Percentiles rank a stretch among this genome's conserved stretches.
Conservation (phyloP, 371 early-diverging fungal species). For the Coemansia sp. region DNA sequence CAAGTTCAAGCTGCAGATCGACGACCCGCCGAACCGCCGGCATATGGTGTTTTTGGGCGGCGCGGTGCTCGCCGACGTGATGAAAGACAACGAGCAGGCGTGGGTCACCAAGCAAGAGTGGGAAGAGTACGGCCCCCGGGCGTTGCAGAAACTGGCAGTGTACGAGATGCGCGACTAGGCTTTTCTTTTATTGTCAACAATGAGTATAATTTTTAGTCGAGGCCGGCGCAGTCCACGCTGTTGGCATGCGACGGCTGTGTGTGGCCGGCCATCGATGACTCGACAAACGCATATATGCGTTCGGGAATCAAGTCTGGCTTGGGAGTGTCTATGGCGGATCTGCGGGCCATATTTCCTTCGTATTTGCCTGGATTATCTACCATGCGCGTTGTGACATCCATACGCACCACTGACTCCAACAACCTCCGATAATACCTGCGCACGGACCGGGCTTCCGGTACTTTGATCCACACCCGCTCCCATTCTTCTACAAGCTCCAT, state of each 20-base stretch:
- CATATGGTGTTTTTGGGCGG: slow-evolving; percentile 99
- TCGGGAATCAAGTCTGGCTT: slow-evolving; percentile 16
- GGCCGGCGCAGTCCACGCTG: slow-evolving; percentile 19
- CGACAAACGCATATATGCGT: slow-evolving; percentile 11
- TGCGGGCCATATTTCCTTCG: slow-evolving; percentile 5
- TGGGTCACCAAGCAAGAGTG: slow-evolving; percentile 96
- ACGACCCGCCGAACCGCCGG: slow-evolving; percentile 96
- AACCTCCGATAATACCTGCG: slow-evolving; percentile 28
- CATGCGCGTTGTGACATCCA: slow-evolving; percentile 9
- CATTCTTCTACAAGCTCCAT: slow-evolving; percentile 3
- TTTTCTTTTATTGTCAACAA: not conserved
- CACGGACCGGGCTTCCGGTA: slow-evolving; percentile 19
- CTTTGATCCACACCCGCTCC: slow-evolving; percentile 25
- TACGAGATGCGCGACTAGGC: slow-evolving; percentile 38
- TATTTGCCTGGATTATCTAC: slow-evolving; percentile 26
- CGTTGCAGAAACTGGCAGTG: slow-evolving; percentile 60
- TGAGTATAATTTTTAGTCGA: not conserved
- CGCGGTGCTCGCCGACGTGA: slow-evolving; percentile 93
- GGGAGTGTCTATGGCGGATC: slow-evolving; percentile 1
- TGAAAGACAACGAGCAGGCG: slow-evolving; percentile 87
- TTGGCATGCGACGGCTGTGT: slow-evolving; percentile 6
- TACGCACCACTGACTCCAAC: slow-evolving; percentile 15
- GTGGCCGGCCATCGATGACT: slow-evolving; percentile 27
- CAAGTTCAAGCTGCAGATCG: slow-evolving; percentile 96
- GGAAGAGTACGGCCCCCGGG: slow-evolving; percentile 86